Evolutionary conservation across 2,329 filamentous ascomycete species (phyloP).

Genomic region (Sclerotiophoma versabilis): DNA sequence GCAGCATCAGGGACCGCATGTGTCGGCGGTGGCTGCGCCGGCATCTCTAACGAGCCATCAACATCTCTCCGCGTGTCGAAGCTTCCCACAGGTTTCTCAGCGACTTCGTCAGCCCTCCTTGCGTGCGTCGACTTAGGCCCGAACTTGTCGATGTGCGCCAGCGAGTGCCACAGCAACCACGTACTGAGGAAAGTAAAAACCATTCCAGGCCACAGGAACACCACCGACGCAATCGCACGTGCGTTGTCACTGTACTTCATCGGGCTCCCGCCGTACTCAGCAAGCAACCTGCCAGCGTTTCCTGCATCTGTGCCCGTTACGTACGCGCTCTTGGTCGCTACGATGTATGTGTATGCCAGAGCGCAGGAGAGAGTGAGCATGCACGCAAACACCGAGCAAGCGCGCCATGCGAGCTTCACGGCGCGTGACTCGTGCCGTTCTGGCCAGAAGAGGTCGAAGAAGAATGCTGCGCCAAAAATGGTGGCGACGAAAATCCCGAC

Average conservation of each 20-base stretch:
- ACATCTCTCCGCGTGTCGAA: neutral
- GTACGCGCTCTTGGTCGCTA: slow-evolving; percentile 55
- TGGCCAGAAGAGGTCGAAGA: slow-evolving; percentile 69
- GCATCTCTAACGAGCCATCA: neutral
- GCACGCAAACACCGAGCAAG: slow-evolving; percentile 58
- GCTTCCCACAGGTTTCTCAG: slow-evolving; percentile 5
- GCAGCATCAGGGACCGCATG: slow-evolving; percentile 1
- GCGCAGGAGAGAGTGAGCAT: slow-evolving; percentile 58
- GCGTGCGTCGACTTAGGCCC: slow-evolving; percentile 52
- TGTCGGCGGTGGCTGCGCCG: neutral
- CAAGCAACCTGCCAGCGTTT: slow-evolving; percentile 43
- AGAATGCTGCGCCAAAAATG: slow-evolving; percentile 66
- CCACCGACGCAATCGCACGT: slow-evolving; percentile 58
- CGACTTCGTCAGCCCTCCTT: slow-evolving; percentile 22
- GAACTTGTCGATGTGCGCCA: slow-evolving; percentile 48
- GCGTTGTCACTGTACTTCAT: slow-evolving; percentile 59
- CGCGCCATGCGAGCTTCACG: slow-evolving; percentile 63
- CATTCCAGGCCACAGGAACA: slow-evolving; percentile 62
- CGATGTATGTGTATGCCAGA: slow-evolving; percentile 60
- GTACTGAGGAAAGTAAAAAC: slow-evolving; percentile 57
- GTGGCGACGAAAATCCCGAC: slow-evolving; percentile 64
- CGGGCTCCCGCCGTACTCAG: slow-evolving; percentile 48
- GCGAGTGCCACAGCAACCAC: slow-evolving; percentile 48
- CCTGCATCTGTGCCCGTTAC: slow-evolving; percentile 52
- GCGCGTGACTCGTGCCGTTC: slow-evolving; percentile 58